Base-by-base conservation (phyloP, 768 basidiomycete genomes). In the Lanmaoa pseudosensibilis region DNA sequence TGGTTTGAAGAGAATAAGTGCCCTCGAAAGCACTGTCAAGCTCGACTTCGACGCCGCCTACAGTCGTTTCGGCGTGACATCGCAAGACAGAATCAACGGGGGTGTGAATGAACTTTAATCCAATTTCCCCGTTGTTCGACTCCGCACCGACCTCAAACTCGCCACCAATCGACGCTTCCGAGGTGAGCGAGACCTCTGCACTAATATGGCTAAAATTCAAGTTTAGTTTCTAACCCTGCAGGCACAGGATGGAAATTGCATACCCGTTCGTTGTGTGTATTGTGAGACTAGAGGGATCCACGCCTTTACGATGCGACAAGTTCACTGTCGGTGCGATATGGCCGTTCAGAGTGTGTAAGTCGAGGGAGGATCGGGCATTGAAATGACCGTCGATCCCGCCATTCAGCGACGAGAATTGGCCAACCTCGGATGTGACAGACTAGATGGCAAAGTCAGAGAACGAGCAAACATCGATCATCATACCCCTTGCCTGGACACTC, bases 341-440 rank as follows among this genome's bases (percentile, higher is more conserved):
- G 0, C 68, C 72, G 58, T 84, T 83, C 21, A 73, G 59, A n/a
- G 74, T 75, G 18, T 40, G 27, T 25, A 81, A 56, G 11, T 38
- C 46, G 27, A 86, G 69, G 4, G 68, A 67, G 1, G 73, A 67
- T 15, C 69, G 63, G 4, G 71, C 68, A 27, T 73, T 73, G 66
- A 76, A 81, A 18, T 54, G 58, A 3, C 85, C 84, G 3, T 57
- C 60, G 34, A 87, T 81, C 9, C 59, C 63, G n/a, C 75, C 76
- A 47, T 82, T 84, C 7, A 73, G 60, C 2, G 79, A 80, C n/a
- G 56, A 49, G 49, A 80, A 62, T 12, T 44, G 32, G 7, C 67
- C 73, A 23, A 49, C 27, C 1, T 59, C 59, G 5, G 68, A 70
- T n/a, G 62, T 62, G 41, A 78, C 50, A 32, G 71, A 71, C 80